Conservation (phyloP, 495 filamentous ascomycete genomes). For the Xanthoparmelia taractica region DNA sequence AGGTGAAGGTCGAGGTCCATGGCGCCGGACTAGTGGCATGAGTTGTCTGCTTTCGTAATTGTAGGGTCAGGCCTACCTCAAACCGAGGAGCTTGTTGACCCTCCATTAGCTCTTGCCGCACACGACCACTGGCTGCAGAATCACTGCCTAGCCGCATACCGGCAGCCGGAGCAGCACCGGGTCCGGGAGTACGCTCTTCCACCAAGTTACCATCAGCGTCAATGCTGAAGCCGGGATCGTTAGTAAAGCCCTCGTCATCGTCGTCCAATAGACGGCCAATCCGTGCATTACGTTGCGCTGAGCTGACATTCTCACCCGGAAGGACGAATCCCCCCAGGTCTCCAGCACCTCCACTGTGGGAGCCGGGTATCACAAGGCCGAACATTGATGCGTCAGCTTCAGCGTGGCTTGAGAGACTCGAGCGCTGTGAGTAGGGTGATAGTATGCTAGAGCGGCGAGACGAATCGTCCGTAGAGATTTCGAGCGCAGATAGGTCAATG, state of each 20-base stretch:
- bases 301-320: conserved; percentile 31
- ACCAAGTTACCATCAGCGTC: conserved; percentile 56
- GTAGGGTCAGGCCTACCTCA: conserved; percentile 26
- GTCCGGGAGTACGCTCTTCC: conserved; percentile 25
- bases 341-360: conserved; percentile 26
- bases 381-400: conserved; percentile 20
- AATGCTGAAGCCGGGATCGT: conserved; percentile 59
- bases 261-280: conserved; percentile 31
- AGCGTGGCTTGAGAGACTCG: conserved; percentile 29
- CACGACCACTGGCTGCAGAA: conserved; percentile 33
- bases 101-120: conserved; percentile 36
- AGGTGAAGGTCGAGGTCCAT: conserved; percentile 42
- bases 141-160: conserved; percentile 33
- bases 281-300: conserved; percentile 25
- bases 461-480: conserved; percentile 27
- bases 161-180: conserved; percentile 10
- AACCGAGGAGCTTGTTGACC: conserved; percentile 26
- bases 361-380: conserved; percentile 28
- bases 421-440: conserved; percentile 31
- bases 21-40: conserved; percentile 28
- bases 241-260: conserved; percentile 42
- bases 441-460: conserved; percentile 33
- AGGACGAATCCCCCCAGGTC: conserved; percentile 32
- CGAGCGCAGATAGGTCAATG: conserved; percentile 43
- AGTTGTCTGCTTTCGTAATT: conserved; percentile 3